These are phyloP conservation scores for Pisolithus marmoratus DNA, from an alignment of 768 basidiomycete species.

Conservation along the genomic window DNA sequence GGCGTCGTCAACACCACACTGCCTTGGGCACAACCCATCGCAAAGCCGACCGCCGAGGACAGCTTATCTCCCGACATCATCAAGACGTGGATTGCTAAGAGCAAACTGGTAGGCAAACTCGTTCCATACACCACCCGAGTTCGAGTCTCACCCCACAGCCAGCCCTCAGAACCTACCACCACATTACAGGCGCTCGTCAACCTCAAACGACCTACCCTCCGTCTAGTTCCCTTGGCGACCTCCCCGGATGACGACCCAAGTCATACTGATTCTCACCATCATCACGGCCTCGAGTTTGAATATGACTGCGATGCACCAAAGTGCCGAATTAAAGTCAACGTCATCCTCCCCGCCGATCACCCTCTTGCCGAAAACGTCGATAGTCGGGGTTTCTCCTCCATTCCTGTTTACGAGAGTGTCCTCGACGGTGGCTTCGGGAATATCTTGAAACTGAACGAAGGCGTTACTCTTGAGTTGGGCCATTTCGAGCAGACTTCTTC, in stretches of 20 bases:
- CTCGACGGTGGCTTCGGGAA: conserved; percentile 83
- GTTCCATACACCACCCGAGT: conserved; percentile 4
- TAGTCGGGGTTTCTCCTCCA: conserved; percentile 20
- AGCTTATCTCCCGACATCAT: conserved; percentile 80
- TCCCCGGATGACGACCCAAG: conserved; percentile 42
- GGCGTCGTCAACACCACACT: conserved; percentile 68
- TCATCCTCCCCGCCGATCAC: conserved; percentile 62
- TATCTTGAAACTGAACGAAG: conserved; percentile 67
- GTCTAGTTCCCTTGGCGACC: conserved; percentile 58
- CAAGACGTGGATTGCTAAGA: conserved; percentile 78
- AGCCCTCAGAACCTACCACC: conserved; percentile 82
- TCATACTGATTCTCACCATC: conserved; percentile 45
- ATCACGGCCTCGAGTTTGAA: conserved; percentile 83
- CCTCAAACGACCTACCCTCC: conserved; percentile 83
- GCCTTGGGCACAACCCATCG: conserved; percentile 58
- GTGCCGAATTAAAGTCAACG: conserved; percentile 74
- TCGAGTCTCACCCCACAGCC: neutral
- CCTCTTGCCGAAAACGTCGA: conserved; percentile 43
- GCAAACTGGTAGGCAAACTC: conserved; percentile 59
- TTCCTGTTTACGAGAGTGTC: conserved; percentile 40
- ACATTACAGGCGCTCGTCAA: conserved; percentile 94
- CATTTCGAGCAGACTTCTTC: conserved; percentile 49
- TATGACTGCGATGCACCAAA: conserved; percentile 89
- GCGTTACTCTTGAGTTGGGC: conserved; percentile 74
- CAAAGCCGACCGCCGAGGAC: conserved; percentile 61